A percentile compares a stretch with the other conserved stretches of the same genome.
phyloP scores from a whole-genome alignment of 169 alveolate genomes.

The Cryptosporidium muris region DNA sequence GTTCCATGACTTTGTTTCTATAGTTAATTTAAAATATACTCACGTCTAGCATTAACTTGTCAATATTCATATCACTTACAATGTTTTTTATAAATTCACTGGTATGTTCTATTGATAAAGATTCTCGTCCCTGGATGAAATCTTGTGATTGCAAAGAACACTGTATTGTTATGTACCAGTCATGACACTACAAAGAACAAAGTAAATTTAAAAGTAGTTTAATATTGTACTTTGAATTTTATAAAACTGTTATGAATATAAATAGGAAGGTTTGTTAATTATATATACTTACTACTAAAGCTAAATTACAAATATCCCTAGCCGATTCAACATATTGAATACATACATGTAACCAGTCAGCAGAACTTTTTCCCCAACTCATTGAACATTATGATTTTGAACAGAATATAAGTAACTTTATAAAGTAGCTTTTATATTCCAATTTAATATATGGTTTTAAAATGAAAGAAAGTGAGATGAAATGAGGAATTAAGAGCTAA shows the following conservation, averaged over 20 bases:
- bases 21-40: background rate
- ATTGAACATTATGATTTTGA: too few relatives aligned
- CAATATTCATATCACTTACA: too few relatives aligned
- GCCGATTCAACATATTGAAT: background rate
- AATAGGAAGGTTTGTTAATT: too few relatives aligned
- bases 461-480: background rate
- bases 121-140: background rate
- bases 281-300: background rate
- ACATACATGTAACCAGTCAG: slow-evolving; percentile 1
- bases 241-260: too few relatives aligned
- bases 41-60: too few relatives aligned
- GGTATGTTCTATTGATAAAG: slow-evolving; percentile 1
- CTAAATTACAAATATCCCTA: slow-evolving; percentile 14
- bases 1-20: background rate
- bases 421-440: background rate
- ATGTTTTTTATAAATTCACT: background rate
- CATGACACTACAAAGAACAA: background rate
- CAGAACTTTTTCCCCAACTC: background rate
- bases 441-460: background rate
- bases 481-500: background rate
- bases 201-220: background rate
- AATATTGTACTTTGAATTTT: too few relatives aligned
- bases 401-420: background rate
- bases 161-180: background rate
- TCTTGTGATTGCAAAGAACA: background rate